Evolutionary conservation across 495 filamentous ascomycete genomes (phyloP), one percentile per base, ranked within the genome.

Genomic region (Talaromyces thailandensis): DNA sequence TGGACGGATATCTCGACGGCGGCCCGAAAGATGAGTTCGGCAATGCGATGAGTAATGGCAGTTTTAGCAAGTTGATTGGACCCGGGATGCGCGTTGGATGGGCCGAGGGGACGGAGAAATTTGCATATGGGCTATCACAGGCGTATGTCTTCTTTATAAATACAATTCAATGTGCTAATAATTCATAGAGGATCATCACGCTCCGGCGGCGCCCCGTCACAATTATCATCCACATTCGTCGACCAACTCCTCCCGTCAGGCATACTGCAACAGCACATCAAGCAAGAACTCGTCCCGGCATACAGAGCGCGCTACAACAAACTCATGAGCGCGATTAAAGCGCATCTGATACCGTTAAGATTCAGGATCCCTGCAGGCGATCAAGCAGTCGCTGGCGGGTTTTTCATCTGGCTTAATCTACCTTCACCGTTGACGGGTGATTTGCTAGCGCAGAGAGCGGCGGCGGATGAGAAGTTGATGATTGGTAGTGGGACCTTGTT

Each of bases 31-130:
- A 82, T 67, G 75, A 73, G 55, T 94, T 89, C 65, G 90, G 91
- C 5, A 88, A 96, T 70, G 82, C 83, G 5, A 74, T 92, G 18
- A 88, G 85, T 64, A 96, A 96, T 72, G 90, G 86, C 21, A 88
- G 83, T 16, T 96, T 96, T 73, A 88, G 83, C 66, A 97, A 97
- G 73, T 81, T 96, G 16, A 80, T 86, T n/a, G 89, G 83, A 0
- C 92, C 92, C 0, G 93, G 92, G 0, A 66, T 86, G 37, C 76
- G 92, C 32, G 91, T 88, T 2, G 92, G 92, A 21, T 97, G 92
- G 92, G 82, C 84, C 0, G 92, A 96, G 69, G 86, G 79, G 16
- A 84, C 87, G 3, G 71, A 80, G 21, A 88, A 86, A 58, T 78
- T 95, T 61, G 84, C 84, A 0, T 78, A 79, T 67, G 90, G 88